Conservation (phyloP, 202 grass and related monocot species). For the Panicum hallii region DNA sequence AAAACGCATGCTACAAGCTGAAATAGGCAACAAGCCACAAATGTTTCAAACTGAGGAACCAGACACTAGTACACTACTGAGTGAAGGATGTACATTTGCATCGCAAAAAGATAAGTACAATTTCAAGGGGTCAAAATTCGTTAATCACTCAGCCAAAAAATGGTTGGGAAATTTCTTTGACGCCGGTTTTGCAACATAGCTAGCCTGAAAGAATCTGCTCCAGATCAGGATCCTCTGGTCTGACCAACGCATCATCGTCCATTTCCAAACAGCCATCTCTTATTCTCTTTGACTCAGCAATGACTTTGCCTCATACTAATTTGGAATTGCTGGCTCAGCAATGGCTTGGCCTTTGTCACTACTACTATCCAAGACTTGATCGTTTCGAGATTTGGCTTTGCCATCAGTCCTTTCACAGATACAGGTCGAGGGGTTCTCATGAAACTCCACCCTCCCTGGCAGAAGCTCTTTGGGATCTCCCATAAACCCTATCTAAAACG, state of each 20-base stretch:
- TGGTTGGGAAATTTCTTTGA: slow-evolving; percentile 1
- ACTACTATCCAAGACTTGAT: slow-evolving; percentile 18
- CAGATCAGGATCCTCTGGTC: slow-evolving; percentile 10
- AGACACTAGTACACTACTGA: background rate
- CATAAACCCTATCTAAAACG: slow-evolving; percentile 89
- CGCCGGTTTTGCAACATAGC: background rate
- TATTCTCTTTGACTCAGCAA: slow-evolving; percentile 9
- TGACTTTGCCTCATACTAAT: slow-evolving; percentile 19
- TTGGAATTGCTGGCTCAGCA: slow-evolving; percentile 31
- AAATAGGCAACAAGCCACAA: slow-evolving; percentile 7
- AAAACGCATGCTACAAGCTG: slow-evolving; percentile 11
- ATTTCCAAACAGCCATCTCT: slow-evolving; percentile 40
- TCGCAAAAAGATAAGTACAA: slow-evolving; percentile 42
- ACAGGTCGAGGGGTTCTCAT: no score
- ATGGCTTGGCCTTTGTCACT: slow-evolving; percentile 22
- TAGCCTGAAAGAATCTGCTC: slow-evolving; percentile 24
- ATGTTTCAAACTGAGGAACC: background rate
- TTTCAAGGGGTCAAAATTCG: slow-evolving; percentile 30
- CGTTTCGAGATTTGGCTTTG: background rate
- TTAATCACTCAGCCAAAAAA: slow-evolving; percentile 30
- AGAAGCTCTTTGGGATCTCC: slow-evolving; percentile 70
- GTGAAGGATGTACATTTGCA: slow-evolving; percentile 29
- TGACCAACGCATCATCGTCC: slow-evolving; percentile 54
- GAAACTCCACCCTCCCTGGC: no score
- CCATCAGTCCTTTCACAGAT: no score